phyloP scores from a whole-genome alignment of 495 filamentous ascomycete species.

The Trichoderma reesei region DNA sequence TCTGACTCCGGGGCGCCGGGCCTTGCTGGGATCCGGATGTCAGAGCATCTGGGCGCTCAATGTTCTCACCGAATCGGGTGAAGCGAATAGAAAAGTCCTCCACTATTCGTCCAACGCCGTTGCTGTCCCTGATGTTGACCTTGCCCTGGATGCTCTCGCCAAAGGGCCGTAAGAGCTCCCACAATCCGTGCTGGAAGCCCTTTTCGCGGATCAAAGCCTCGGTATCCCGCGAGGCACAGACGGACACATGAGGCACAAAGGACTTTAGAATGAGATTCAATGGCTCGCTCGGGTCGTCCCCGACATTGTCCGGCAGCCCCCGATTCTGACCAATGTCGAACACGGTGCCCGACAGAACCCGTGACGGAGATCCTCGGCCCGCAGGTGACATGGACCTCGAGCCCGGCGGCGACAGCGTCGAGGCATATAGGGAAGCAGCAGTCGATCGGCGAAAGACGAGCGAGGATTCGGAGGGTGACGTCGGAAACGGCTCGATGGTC shows the following conservation, averaged over 20 bases:
- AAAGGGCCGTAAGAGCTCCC: conserved; percentile 79
- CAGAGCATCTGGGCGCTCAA: conserved; percentile 39
- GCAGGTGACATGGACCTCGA: conserved; percentile 52
- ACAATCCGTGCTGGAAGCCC: conserved; percentile 71
- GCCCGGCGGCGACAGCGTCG: conserved; percentile 41
- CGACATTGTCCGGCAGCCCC: conserved; percentile 38
- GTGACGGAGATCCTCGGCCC: conserved; percentile 47
- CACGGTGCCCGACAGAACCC: conserved; percentile 34
- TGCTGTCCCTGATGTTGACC: conserved; percentile 81
- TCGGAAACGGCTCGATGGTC: conserved; percentile 22
- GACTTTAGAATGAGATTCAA: conserved; percentile 67
- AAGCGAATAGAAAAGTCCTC: conserved; percentile 90
- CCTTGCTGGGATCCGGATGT: not conserved
- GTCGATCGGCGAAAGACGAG: conserved; percentile 44
- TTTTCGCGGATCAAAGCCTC: conserved; percentile 73
- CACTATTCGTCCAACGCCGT: conserved; percentile 68
- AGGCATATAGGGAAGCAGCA: conserved; percentile 49
- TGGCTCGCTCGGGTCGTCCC: conserved; percentile 47
- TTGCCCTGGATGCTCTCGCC: conserved; percentile 84
- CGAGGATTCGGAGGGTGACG: conserved; percentile 33
- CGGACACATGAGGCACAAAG: conserved; percentile 78
- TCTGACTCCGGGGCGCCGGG: not conserved
- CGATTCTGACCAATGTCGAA: conserved; percentile 34
- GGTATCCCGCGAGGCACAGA: conserved; percentile 75
- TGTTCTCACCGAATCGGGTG: conserved; percentile 51